phyloP scores from a whole-genome alignment of 768 basidiomycete species.

The Kwoniella dendrophila region DNA sequence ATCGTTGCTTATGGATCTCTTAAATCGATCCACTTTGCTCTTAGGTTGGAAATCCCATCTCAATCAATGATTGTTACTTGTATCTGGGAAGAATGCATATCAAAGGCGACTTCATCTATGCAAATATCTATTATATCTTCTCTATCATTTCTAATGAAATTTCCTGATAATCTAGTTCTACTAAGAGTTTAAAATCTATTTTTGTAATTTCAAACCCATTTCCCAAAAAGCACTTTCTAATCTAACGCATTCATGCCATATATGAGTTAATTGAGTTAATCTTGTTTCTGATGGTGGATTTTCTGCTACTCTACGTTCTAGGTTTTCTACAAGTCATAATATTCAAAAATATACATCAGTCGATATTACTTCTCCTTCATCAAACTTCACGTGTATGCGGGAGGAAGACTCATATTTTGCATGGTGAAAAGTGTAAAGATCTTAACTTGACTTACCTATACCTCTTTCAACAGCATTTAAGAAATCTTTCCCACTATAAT shows the following conservation, averaged over 20 bases:
- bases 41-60: too few species aligned
- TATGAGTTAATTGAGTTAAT: slow-evolving; percentile 67
- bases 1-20: too few species aligned
- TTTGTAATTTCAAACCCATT: slow-evolving; percentile 59
- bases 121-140: too few species aligned
- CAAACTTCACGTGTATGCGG: too few species aligned
- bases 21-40: too few species aligned
- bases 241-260: slow-evolving; percentile 75
- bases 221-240: slow-evolving; percentile 91
- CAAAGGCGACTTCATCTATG: too few species aligned
- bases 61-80: too few species aligned
- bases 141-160: background rate
- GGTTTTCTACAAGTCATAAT: slow-evolving; percentile 63
- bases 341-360: background rate
- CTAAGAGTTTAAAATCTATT: background rate
- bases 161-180: background rate
- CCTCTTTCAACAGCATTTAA: slow-evolving; percentile 73
- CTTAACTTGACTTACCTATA: slow-evolving; percentile 63
- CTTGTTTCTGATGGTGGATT: slow-evolving; percentile 68
- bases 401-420: too few species aligned
- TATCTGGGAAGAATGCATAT: too few species aligned
- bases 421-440: background rate
- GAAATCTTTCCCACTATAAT: slow-evolving; percentile 73
- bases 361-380: too few species aligned
- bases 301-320: slow-evolving; percentile 67